A percentile compares a stretch with the other conserved stretches of the same genome.
Conservation (phyloP, 169 alveolate genomes). For the Pseudocohnilembus persalinus region DNA sequence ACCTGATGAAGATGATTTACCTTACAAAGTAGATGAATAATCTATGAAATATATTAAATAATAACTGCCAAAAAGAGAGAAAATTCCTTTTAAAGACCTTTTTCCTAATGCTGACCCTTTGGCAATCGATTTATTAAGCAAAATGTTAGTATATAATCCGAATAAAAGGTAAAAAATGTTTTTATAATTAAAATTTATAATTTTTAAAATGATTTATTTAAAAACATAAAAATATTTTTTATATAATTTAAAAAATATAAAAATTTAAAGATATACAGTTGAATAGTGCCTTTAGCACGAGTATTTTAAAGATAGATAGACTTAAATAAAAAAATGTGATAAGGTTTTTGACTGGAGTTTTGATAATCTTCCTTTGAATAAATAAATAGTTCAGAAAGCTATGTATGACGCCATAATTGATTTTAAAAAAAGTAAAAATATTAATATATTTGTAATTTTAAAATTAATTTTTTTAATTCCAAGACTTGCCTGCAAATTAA, state of each 20-base stretch:
- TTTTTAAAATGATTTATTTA: no score
- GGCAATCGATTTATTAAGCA: constrained; percentile 89
- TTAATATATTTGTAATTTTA: no score
- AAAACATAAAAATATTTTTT: no score
- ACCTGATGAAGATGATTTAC: constrained; percentile 93
- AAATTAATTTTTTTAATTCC: no score
- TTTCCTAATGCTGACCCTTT: constrained; percentile 74
- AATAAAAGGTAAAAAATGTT: constrained; percentile 45
- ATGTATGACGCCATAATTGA: background rate
- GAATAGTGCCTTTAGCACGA: constrained; percentile 95
- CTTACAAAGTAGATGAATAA: constrained; percentile 40
- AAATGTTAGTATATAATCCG: constrained; percentile 93
- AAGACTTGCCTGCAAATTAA: no score
- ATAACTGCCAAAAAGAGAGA: constrained; percentile 49
- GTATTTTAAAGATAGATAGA: constrained; percentile 2
- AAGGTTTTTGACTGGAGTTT: constrained; percentile 34
- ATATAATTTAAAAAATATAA: no score
- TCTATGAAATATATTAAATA: constrained; percentile 58
- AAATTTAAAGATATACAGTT: constrained; percentile 94
- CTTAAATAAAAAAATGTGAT: constrained; percentile 1
- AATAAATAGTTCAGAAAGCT: constrained; percentile 9
- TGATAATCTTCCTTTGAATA: constrained; percentile 27
- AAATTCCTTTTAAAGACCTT: constrained; percentile 50
- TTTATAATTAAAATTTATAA: no score
- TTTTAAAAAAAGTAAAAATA: background rate